phyloP scores from a whole-genome alignment of 371 early-diverging fungal genomes.

The Zychaea mexicana region DNA sequence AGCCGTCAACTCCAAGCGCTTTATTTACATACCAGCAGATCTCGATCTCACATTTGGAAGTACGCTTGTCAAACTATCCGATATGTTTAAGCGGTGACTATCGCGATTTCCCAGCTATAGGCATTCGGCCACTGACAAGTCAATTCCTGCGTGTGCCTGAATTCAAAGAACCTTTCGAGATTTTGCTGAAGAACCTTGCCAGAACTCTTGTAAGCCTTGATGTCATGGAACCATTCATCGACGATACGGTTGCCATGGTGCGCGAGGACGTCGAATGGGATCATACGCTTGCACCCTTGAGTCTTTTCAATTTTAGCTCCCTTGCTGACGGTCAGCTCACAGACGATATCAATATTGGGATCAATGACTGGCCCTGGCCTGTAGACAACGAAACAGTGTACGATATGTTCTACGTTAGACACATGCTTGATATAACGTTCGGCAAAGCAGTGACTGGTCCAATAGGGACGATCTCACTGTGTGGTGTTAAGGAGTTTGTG shows the following conservation, averaged over 20 bases:
- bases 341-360: not conserved
- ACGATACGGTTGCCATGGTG: conserved; percentile 17
- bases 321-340: not conserved
- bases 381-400: conserved; percentile 2
- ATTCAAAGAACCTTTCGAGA: conserved; percentile 29
- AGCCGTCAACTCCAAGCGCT: not conserved
- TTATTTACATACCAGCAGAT: conserved; percentile 35
- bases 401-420: not conserved
- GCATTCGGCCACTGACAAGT: conserved; percentile 8
- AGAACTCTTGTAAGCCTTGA: conserved; percentile 22
- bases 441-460: conserved; percentile 25
- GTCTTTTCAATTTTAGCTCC: not conserved
- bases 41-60: conserved; percentile 34
- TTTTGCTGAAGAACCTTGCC: conserved; percentile 15
- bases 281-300: conserved; percentile 7
- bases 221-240: conserved; percentile 22
- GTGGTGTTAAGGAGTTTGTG: conserved; percentile 25
- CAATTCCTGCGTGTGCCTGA: conserved; percentile 17
- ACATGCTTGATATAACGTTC: conserved; percentile 10
- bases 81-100: conserved; percentile 28
- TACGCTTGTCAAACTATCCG: conserved; percentile 17
- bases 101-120: conserved; percentile 22
- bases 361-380: conserved; percentile 1
- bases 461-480: conserved; percentile 8
- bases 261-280: conserved; percentile 24